Evolutionary conservation across 352 stramenopile genomes (phyloP), one percentile per base, ranked within the genome.

Genomic region (Sclerospora graminicola): DNA sequence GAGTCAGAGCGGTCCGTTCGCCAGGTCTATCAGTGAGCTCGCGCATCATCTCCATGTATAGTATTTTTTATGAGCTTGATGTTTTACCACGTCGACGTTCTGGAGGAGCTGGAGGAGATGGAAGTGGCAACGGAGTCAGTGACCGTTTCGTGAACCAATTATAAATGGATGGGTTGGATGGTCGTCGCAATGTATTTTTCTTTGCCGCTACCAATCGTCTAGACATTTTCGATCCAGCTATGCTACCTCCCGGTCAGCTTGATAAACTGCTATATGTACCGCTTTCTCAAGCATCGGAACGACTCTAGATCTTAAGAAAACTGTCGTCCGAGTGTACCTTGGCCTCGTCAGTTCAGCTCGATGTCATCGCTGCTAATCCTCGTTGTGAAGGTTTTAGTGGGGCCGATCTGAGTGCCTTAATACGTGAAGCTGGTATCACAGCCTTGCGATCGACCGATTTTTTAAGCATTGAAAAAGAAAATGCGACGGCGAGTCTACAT

Each of bases 21-120:
- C 5, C 84, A 96, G 46, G 90, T 99, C 0, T 99, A 99, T 72
- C 88, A 98, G 66, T 79, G 96, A 36, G 97, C 96, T 14, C 72
- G 95, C 1, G 93, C 91, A 35, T 98, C 93, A 11, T 96, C 89
- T 41, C 97, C 97, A 4, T 99, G 97, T 62, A 94, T 99, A 14
- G 90, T 99, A 11, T 99, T 99, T 68, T 99, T 99, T 46, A 99
- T 48, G 97, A 99, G 66, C 74, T 99, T 18, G 97, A 99, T 64
- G 95, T n/a, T n/a, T n/a, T n/a, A n/a, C n/a, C n/a, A n/a, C n/a
- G n/a, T n/a, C n/a, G n/a, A n/a, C n/a, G n/a, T n/a, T n/a, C n/a
- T n/a, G n/a, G n/a, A n/a, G n/a, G n/a, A n/a, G n/a, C n/a, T n/a
- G n/a, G n/a, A n/a, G n/a, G n/a, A n/a, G n/a, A n/a, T n/a, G n/a